These are phyloP conservation scores for Dictyostelium citrinum DNA, from an alignment of 78 protist species.

Conservation along the genomic window DNA sequence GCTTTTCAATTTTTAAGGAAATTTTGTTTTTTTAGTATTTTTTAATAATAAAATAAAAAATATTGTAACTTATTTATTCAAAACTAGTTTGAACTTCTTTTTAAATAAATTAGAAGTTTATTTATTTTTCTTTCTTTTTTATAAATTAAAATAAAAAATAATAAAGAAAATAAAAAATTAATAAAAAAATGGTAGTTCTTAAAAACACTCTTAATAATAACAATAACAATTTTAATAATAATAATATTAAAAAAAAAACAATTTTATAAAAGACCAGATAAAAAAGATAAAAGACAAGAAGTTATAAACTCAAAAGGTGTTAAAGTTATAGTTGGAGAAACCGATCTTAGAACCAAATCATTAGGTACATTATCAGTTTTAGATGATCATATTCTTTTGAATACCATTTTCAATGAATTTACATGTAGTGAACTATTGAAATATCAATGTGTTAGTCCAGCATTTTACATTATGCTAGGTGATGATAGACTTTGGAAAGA, in stretches of 20 bases:
- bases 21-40: no score
- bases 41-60: no score
- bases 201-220: neutral
- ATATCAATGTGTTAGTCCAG: slow-evolving; percentile 28
- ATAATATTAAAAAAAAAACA: neutral
- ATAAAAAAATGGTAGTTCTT: no score
- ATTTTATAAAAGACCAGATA: neutral
- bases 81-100: neutral
- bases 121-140: no score
- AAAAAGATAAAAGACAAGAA: slow-evolving; percentile 4
- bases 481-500: slow-evolving; percentile 76
- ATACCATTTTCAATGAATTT: slow-evolving; percentile 6
- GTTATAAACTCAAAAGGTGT: neutral
- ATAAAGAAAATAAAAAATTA: neutral
- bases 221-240: neutral
- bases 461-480: slow-evolving; percentile 42
- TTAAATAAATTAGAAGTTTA: no score
- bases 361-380: slow-evolving; percentile 22
- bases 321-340: neutral
- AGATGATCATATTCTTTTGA: slow-evolving; percentile 26
- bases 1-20: no score
- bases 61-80: neutral
- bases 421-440: slow-evolving; percentile 12
- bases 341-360: slow-evolving; percentile 12
- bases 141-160: no score